Evolutionary conservation across 2,329 filamentous ascomycete species (phyloP), one percentile per base, ranked within the genome.

Genomic region (Claviceps africana): DNA sequence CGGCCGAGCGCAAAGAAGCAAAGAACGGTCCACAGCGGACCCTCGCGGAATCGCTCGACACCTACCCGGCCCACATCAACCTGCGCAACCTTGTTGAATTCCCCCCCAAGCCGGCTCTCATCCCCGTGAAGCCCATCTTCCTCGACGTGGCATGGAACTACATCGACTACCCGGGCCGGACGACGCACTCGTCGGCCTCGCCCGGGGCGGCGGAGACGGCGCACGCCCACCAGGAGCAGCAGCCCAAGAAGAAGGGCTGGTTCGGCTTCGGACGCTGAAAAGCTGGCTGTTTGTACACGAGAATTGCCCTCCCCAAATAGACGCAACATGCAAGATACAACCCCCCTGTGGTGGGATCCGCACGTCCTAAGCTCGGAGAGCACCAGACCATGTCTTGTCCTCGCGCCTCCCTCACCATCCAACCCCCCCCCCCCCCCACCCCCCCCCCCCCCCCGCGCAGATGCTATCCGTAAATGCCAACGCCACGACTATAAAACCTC

Each of bases 101-200:
- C 66, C 93, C 93, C 13, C 90, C 91, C 1, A 86, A 82, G 63
- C 72, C 96, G 58, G 81, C 87, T 56, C 77, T 85, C 1, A 81
- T 97, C 40, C 89, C 93, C 0, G 85, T 95, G 50, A 98, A 98
- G 72, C 93, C 93, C 30, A 76, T 97, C 35, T 97, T 97, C 74
- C 80, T 97, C 54, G 93, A 98, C 64, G 85, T 95, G 8, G 93
- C 93, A 10, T 98, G 88, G 86, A 97, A 97, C 65, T 97, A 96
- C 65, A 90, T 98, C 56, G 82, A 88, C 48, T 98, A 98, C 64
- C 89, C 90, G 0, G 82, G 82, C 33, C 2, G 33, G 33, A 37
- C 33, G 17, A 37, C 11, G 3, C 33, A 37, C 15, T 17, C 33
- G 33, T 37, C 33, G 2, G 33, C 11, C 6, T 10, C 28, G 33